Conservation (phyloP, 2,329 filamentous ascomycete genomes). For the Pestalotiopsis sp. region DNA sequence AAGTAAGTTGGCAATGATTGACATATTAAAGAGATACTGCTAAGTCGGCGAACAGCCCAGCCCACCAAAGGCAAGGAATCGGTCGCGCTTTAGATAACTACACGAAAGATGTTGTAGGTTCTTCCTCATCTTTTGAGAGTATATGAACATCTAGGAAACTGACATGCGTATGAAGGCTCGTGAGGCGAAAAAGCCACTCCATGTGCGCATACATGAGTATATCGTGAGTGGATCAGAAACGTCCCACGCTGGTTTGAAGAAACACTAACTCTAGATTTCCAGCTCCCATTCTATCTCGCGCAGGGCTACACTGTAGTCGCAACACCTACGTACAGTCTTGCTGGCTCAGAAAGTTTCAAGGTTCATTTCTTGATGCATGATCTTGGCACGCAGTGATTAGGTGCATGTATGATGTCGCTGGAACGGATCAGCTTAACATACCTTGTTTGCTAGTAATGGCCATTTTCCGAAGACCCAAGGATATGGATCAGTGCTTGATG, state of each 20-base stretch:
- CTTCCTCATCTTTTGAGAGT: no score
- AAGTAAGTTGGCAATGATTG: not conserved
- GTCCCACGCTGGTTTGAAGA: not conserved
- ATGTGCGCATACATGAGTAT: constrained; percentile 8
- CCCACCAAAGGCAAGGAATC: not conserved
- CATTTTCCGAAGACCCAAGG: no score
- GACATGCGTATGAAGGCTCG: not conserved
- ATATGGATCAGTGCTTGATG: no score
- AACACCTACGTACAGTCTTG: not conserved
- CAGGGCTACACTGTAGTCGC: constrained; percentile 2
- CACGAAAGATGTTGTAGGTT: not conserved
- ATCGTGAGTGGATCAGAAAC: not conserved
- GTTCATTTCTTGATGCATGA: constrained; percentile 8
- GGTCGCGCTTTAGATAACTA: not conserved
- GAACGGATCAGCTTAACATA: no score
- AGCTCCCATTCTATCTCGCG: constrained; percentile 6
- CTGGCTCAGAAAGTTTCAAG: not conserved
- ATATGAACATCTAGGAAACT: no score
- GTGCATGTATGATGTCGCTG: not conserved
- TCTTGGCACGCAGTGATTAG: not conserved
- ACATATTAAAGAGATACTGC: no score
- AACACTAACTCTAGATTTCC: not conserved
- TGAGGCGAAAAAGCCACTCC: not conserved
- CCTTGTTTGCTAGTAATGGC: no score
- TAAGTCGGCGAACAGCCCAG: not conserved